phyloP scores from a whole-genome alignment of 768 basidiomycete genomes.

The Xerocomus spinulosus region DNA sequence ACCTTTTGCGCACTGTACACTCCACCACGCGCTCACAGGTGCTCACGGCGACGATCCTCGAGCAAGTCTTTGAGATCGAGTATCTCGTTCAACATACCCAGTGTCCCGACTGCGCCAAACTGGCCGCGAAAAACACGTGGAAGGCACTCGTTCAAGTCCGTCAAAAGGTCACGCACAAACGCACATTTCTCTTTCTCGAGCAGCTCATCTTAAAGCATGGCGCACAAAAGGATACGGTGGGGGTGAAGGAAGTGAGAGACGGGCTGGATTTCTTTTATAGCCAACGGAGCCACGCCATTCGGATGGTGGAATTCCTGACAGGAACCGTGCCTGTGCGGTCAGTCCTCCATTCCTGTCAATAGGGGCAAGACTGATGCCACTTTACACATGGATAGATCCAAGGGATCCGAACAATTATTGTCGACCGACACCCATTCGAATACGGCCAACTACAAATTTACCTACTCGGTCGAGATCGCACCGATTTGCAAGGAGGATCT shows the following conservation, averaged over 20 bases:
- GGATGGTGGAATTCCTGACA: constrained; percentile 92
- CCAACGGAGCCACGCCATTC: constrained; percentile 83
- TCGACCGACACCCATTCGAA: constrained; percentile 89
- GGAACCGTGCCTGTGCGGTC: constrained; percentile 87
- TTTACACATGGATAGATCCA: constrained; percentile 50
- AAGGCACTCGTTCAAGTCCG: constrained; percentile 97
- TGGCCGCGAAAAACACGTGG: constrained; percentile 99
- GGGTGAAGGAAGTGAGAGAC: constrained; percentile 87
- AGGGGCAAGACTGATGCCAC: neutral
- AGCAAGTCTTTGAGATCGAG: constrained; percentile 96
- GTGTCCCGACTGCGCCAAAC: constrained; percentile 88
- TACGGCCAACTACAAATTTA: constrained; percentile 95
- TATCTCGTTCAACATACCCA: constrained; percentile 93
- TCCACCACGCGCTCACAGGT: constrained; percentile 49
- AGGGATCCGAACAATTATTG: constrained; percentile 90
- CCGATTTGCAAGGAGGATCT: constrained; percentile 98
- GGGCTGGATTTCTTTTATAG: constrained; percentile 98
- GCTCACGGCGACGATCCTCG: constrained; percentile 89
- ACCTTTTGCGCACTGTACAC: neutral
- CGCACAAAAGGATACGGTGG: constrained; percentile 94
- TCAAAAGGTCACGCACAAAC: constrained; percentile 97
- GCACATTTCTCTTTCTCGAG: constrained; percentile 96
- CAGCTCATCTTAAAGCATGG: constrained; percentile 95
- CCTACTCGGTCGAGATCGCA: constrained; percentile 95
- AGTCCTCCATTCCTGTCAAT: constrained; percentile 22